A percentile compares a stretch with the other conserved stretches of the same genome.
Conservation (phyloP, 2,329 filamentous ascomycete species). For the Xylariales sp. region DNA sequence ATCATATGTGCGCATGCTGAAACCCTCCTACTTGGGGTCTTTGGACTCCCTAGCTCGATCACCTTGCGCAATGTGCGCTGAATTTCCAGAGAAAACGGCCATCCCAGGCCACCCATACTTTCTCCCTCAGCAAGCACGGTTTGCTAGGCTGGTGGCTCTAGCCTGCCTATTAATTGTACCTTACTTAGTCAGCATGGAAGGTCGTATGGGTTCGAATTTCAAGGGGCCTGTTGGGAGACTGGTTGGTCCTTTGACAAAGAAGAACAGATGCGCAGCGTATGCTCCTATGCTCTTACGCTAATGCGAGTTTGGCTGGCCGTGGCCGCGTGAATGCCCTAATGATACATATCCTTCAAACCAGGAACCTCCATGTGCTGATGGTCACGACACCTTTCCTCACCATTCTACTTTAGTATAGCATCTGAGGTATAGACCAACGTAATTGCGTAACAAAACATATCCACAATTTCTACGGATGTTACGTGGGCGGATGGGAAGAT, state of each 20-base stretch:
- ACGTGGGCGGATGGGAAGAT: no score
- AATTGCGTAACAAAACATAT: no score
- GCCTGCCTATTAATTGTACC: constrained; percentile 2
- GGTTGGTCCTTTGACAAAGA: constrained; percentile 3
- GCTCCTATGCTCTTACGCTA: constrained; percentile 4
- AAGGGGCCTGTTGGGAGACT: constrained; percentile 3
- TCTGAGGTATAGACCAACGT: neutral
- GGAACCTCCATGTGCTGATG: constrained; percentile 1
- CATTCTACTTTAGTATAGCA: neutral
- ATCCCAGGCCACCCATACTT: constrained; percentile 1
- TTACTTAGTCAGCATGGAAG: constrained; percentile 1
- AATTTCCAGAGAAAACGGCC: constrained; percentile 1
- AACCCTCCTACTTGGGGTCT: constrained; percentile 3
- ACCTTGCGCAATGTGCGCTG: constrained; percentile 1
- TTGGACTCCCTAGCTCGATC: constrained; percentile 1
- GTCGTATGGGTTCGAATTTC: neutral
- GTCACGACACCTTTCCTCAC: constrained; percentile 3
- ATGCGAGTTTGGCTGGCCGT: constrained; percentile 1
- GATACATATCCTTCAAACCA: neutral
- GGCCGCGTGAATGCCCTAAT: constrained; percentile 3
- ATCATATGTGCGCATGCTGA: constrained; percentile 3
- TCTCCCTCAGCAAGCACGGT: neutral
- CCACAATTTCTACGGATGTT: no score
- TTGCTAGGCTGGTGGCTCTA: constrained; percentile 2
- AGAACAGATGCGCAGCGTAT: constrained; percentile 1